Percentiles rank a stretch among this genome's conserved stretches.
phyloP scores from a whole-genome alignment of 495 filamentous ascomycete species.

The Ramalina peruviana region DNA sequence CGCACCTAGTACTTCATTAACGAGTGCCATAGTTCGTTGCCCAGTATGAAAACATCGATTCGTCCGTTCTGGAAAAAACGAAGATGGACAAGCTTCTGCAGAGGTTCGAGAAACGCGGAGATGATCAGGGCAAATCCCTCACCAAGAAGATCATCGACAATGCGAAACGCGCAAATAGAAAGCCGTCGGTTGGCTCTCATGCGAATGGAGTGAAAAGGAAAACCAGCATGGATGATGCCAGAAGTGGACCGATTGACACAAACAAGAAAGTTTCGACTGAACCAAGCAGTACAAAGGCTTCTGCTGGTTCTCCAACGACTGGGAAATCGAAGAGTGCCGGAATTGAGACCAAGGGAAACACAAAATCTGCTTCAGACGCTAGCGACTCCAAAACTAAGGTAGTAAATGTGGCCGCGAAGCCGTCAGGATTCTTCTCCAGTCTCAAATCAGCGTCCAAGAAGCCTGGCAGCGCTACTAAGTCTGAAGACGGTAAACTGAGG shows the following conservation, averaged over 20 bases:
- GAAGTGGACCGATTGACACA: slow-evolving; percentile 23
- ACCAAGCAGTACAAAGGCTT: slow-evolving; percentile 1
- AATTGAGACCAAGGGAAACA: slow-evolving; percentile 21
- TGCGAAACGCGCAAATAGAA: slow-evolving; percentile 33
- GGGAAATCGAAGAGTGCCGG: background rate
- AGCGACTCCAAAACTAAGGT: slow-evolving; percentile 30
- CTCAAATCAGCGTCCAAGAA: slow-evolving; percentile 47
- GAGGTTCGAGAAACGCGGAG: slow-evolving; percentile 52
- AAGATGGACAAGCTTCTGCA: slow-evolving; percentile 53
- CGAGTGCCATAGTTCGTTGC: slow-evolving; percentile 37
- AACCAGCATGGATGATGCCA: slow-evolving; percentile 34
- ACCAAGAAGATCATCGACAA: slow-evolving; percentile 44
- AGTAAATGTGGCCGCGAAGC: slow-evolving; percentile 39
- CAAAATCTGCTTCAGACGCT: slow-evolving; percentile 8
- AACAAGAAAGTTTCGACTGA: slow-evolving; percentile 14
- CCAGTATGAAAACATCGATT: slow-evolving; percentile 48
- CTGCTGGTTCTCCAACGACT: slow-evolving; percentile 5
- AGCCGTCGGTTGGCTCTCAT: slow-evolving; percentile 10
- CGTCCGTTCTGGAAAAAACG: slow-evolving; percentile 45
- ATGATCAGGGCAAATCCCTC: slow-evolving; percentile 42
- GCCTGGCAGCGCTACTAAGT: slow-evolving; percentile 34
- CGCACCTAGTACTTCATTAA: slow-evolving; percentile 10
- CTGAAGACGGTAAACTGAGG: slow-evolving; percentile 15
- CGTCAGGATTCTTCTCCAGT: slow-evolving; percentile 43
- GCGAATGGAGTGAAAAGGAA: slow-evolving; percentile 23